Conservation (phyloP, 257 asterid species). For the Solanum pimpinellifolium region DNA sequence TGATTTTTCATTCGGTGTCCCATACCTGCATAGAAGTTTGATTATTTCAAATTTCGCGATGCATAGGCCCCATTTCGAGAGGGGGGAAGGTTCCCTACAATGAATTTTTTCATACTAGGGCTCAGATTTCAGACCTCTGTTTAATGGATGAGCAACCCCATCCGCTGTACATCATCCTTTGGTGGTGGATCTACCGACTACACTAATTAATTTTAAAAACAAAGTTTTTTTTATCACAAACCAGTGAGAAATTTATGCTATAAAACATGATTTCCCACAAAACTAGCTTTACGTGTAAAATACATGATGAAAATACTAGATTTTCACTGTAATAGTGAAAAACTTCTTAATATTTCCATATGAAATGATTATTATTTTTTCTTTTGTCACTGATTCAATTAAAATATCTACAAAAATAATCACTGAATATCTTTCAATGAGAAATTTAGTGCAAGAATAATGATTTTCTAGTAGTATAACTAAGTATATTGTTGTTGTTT, state of each 20-base stretch:
- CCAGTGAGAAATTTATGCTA: too few relatives aligned
- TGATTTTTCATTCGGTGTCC: rapidly evolving
- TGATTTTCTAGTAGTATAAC: background rate
- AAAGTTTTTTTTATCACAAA: too few relatives aligned
- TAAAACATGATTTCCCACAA: background rate
- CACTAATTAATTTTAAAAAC: too few relatives aligned
- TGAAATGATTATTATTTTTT: background rate
- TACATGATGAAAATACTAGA: background rate
- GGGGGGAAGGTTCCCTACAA: too few relatives aligned
- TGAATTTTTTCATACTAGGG: too few relatives aligned
- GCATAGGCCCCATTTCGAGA: too few relatives aligned
- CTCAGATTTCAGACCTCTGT: too few relatives aligned
- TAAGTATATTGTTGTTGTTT: background rate
- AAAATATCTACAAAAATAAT: background rate
- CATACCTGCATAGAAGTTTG: rapidly evolving
- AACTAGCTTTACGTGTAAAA: background rate
- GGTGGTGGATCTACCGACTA: too few relatives aligned
- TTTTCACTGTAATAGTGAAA: background rate
- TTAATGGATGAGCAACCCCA: too few relatives aligned
- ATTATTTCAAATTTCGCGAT: too few relatives aligned
- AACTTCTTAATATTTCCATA: too few relatives aligned
- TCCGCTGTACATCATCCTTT: too few relatives aligned
- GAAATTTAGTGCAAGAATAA: background rate
- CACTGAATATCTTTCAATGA: background rate
- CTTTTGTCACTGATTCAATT: background rate